phyloP scores from a whole-genome alignment of 164 flowering plant genomes.

The Hamamelis virginiana region DNA sequence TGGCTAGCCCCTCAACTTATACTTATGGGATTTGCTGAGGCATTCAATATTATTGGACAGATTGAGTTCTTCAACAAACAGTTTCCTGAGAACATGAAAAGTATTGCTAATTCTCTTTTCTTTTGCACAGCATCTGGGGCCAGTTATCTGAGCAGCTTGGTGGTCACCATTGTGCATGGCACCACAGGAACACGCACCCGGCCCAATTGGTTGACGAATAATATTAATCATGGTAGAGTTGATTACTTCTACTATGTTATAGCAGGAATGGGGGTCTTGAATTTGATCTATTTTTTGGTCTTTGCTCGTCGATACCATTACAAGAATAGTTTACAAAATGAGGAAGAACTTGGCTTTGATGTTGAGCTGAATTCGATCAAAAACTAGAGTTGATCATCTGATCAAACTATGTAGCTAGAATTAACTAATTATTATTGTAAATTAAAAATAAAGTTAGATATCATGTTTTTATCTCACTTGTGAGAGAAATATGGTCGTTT shows the following conservation, averaged over 20 bases:
- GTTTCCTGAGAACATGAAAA: constrained; percentile 78
- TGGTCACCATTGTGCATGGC: constrained; percentile 52
- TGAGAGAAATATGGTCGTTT: too few species aligned
- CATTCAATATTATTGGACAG: constrained; percentile 66
- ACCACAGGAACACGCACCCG: constrained; percentile 33
- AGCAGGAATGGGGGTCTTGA: constrained; percentile 50
- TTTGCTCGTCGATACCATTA: constrained; percentile 41
- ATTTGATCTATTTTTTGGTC: constrained; percentile 43
- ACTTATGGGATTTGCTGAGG: constrained; percentile 68
- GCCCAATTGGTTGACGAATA: constrained; percentile 58
- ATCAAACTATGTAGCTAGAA: background rate
- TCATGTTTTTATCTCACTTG: too few species aligned
- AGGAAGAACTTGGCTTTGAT: constrained; percentile 17
- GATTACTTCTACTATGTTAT: constrained; percentile 63
- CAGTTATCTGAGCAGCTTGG: constrained; percentile 49
- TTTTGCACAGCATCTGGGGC: constrained; percentile 49
- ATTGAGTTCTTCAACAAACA: constrained; percentile 75
- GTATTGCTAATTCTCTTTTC: constrained; percentile 57
- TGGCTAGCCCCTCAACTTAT: constrained; percentile 84
- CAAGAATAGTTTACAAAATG: constrained; percentile 27
- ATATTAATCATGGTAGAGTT: constrained; percentile 52
- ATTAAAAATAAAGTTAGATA: too few species aligned
- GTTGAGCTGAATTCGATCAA: constrained; percentile 28
- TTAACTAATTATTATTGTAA: too few species aligned
- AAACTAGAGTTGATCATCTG: background rate